Evolutionary conservation across 768 basidiomycete species (phyloP).

Genomic region (Mycena crocata): DNA sequence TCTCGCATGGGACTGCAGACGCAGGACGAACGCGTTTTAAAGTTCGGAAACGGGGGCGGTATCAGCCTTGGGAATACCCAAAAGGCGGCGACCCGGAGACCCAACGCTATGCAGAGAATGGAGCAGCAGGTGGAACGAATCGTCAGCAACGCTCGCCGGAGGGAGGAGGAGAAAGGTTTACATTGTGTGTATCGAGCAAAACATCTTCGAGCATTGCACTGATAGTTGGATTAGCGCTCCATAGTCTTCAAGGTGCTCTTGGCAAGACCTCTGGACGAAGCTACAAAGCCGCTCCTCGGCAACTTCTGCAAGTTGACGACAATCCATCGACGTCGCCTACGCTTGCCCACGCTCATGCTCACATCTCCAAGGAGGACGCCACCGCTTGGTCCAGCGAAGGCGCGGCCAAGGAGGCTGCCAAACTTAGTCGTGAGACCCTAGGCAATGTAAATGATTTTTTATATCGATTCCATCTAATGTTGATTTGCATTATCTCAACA

Average conservation of each 20-base stretch:
- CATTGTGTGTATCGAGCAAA: constrained; percentile 53
- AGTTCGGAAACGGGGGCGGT: constrained; percentile 86
- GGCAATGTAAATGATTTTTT: constrained; percentile 63
- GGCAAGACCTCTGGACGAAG: constrained; percentile 95
- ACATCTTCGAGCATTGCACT: constrained; percentile 4
- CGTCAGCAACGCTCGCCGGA: constrained; percentile 88
- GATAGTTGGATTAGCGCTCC: constrained; percentile 58
- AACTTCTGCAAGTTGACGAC: constrained; percentile 90
- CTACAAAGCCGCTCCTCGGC: constrained; percentile 96
- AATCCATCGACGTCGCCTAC: constrained; percentile 58
- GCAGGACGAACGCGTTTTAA: constrained; percentile 83
- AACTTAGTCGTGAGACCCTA: constrained; percentile 78
- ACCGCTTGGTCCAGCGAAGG: constrained; percentile 57
- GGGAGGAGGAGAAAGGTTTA: constrained; percentile 87
- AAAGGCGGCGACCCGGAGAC: constrained; percentile 75
- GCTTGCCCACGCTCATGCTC: constrained; percentile 55
- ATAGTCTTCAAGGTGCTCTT: constrained; percentile 90
- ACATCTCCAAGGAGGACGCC: constrained; percentile 68
- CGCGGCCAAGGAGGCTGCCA: constrained; percentile 79
- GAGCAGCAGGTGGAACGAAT: constrained; percentile 96
- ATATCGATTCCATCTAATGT: not conserved
- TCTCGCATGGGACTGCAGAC: constrained; percentile 80
- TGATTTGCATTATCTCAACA: constrained; percentile 44
- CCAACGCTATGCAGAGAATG: constrained; percentile 92
- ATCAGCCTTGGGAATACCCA: constrained; percentile 86